A percentile compares a stretch with the other conserved stretches of the same genome.
Evolutionary conservation across 2,329 filamentous ascomycete species (phyloP).

Genomic region (Ceratocystis cubensis): DNA sequence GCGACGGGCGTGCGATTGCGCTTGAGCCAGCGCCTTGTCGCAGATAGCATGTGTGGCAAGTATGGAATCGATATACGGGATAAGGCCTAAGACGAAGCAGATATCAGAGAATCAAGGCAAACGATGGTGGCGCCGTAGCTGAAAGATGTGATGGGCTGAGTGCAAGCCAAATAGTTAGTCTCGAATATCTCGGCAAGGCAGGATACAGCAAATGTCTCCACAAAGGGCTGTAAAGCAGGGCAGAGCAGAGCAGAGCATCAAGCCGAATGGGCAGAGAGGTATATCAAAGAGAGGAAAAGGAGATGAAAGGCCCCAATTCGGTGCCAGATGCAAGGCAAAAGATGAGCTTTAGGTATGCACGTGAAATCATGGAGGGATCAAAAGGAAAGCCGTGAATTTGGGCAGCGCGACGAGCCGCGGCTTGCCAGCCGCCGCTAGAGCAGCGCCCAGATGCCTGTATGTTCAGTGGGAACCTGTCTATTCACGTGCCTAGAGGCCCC

Average conservation of each 20-base stretch:
- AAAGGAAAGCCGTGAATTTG: conserved; percentile 2
- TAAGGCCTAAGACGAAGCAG: background rate
- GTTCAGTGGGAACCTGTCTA: no score
- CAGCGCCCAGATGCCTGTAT: background rate
- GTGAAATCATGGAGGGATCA: conserved; percentile 1
- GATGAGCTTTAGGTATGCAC: background rate
- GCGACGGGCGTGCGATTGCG: conserved; percentile 84
- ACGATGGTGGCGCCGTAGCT: no score
- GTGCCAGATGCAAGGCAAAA: background rate
- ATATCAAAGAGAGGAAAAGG: background rate
- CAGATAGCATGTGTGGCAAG: conserved; percentile 42
- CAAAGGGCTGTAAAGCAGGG: background rate
- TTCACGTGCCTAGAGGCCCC: no score
- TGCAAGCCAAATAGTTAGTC: no score
- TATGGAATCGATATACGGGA: background rate
- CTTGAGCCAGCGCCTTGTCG: conserved; percentile 79
- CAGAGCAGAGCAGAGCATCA: background rate
- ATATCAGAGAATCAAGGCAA: no score
- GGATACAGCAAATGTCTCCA: no score
- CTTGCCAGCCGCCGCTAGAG: background rate
- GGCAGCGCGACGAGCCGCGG: background rate
- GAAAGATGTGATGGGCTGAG: no score
- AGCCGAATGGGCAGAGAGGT: background rate
- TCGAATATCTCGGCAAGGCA: background rate
- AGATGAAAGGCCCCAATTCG: background rate